Percentiles rank a stretch among this genome's conserved stretches.
phyloP scores from a whole-genome alignment of 176 grass and related monocot species.

The Phoenix roebelenii region DNA sequence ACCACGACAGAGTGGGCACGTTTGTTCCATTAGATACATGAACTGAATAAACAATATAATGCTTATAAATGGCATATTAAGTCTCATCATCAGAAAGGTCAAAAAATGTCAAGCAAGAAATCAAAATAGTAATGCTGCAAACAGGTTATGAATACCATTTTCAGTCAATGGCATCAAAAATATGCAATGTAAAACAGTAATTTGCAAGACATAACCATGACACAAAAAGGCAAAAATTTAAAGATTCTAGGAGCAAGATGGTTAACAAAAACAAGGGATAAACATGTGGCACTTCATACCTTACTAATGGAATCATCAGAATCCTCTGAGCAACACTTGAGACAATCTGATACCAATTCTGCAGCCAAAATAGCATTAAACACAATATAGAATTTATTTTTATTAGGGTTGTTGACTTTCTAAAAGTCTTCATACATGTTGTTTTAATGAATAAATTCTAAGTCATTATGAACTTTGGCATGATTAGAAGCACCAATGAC shows the following conservation, averaged over 20 bases:
- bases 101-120: too few relatives aligned
- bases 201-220: too few relatives aligned
- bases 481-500: too few relatives aligned
- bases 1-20: too few relatives aligned
- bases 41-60: too few relatives aligned
- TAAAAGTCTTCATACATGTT: background rate
- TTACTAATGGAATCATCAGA: conserved; percentile 89
- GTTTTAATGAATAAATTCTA: background rate
- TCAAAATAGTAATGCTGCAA: too few relatives aligned
- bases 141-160: too few relatives aligned
- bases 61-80: too few relatives aligned
- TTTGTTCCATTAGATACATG: too few relatives aligned
- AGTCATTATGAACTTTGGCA: background rate
- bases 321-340: conserved; percentile 93
- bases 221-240: background rate
- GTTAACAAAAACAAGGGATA: background rate
- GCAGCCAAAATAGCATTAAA: conserved; percentile 18
- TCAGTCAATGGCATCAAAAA: too few relatives aligned
- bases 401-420: background rate
- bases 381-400: conserved; percentile 1
- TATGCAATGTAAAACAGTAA: too few relatives aligned
- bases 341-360: conserved; percentile 85
- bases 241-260: background rate
- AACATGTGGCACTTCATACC: conserved; percentile 24
- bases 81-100: too few relatives aligned